Evolutionary conservation across 257 asterid species (phyloP).

Genomic region (Penstemon eatonii): DNA sequence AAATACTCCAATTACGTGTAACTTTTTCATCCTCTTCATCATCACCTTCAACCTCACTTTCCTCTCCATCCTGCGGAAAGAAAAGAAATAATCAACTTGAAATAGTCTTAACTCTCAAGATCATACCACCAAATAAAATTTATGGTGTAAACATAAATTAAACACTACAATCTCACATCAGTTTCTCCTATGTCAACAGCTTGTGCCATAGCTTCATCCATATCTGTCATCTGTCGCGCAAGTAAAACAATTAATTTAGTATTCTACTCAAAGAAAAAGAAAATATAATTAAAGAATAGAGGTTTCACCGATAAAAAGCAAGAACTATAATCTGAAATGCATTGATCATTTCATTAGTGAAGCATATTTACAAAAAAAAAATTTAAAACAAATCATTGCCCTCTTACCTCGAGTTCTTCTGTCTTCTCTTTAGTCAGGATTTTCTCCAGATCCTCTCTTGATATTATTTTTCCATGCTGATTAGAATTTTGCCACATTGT

Average conservation of each 20-base stretch:
- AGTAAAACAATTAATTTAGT: slow-evolving; percentile 24
- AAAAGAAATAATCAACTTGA: slow-evolving; percentile 9
- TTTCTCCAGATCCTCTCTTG: slow-evolving; percentile 75
- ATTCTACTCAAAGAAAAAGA: not conserved
- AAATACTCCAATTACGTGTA: slow-evolving; percentile 77
- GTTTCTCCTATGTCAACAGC: slow-evolving; percentile 98
- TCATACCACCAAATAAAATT: not conserved
- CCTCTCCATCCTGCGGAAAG: slow-evolving; percentile 67
- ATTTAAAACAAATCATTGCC: not conserved
- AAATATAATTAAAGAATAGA: not conserved
- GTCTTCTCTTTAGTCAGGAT: slow-evolving; percentile 68
- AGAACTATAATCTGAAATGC: not conserved
- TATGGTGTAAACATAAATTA: not conserved
- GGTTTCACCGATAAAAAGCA: not conserved
- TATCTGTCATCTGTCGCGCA: slow-evolving; percentile 63
- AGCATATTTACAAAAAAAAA: not conserved
- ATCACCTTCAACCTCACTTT: slow-evolving; percentile 63
- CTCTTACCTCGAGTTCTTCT: slow-evolving; percentile 72
- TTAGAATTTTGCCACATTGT: slow-evolving; percentile 10
- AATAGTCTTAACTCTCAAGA: slow-evolving; percentile 9
- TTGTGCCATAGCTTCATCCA: slow-evolving; percentile 90
- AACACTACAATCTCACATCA: slow-evolving; percentile 54
- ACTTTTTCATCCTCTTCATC: slow-evolving; percentile 59
- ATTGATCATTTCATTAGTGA: not conserved
- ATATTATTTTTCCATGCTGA: slow-evolving; percentile 77